Evolutionary conservation across 768 basidiomycete genomes (phyloP), one percentile per base, ranked within the genome.

Genomic region (Suillus hirtellus): DNA sequence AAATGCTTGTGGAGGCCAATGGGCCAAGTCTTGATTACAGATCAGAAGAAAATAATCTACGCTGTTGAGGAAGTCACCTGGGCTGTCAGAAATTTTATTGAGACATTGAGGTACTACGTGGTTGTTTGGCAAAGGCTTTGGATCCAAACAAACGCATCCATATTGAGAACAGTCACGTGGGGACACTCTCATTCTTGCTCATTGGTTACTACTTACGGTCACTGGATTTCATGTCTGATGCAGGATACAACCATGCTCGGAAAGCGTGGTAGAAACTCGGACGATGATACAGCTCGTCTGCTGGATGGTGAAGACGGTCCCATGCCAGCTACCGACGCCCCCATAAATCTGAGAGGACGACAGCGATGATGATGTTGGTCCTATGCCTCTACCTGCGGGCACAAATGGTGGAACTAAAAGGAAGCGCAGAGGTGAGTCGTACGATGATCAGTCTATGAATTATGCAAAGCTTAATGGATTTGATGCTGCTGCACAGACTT

Each of bases 21-120:
- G 0, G 93, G 93, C 61, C 93, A 82, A 19, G 91, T 84, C 52
- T 87, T 87, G 83, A 90, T 91, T 60, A 93, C 79, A 8, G 90
- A 89, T 58, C 89, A 85, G 72, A 95, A 94, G 76, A 95, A 90
- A 11, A 90, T 83, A 54, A 93, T 91, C 74, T 95, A 92, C 84
- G 7, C 84, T 86, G 71, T 88, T 82, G 46, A 95, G 85, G 70
- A 89, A 88, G 38, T 72, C 74, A 14, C 68, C 62, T 35, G 72
- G 69, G 7, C 69, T 72, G 54, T 74, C 61, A 21, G 31, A 59
- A 38, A 56, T 56, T 24, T 21, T 19, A 37, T 54, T n/a, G 55
- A 27, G 9, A 40, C 38, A 37, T 56, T 24, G 38, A 17, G 21
- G 38, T 42, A 24, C 27, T 27, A 27, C 27, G 27, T 60, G 46